phyloP scores from a whole-genome alignment of 2,329 filamentous ascomycete genomes.

The Claviceps sp. region DNA sequence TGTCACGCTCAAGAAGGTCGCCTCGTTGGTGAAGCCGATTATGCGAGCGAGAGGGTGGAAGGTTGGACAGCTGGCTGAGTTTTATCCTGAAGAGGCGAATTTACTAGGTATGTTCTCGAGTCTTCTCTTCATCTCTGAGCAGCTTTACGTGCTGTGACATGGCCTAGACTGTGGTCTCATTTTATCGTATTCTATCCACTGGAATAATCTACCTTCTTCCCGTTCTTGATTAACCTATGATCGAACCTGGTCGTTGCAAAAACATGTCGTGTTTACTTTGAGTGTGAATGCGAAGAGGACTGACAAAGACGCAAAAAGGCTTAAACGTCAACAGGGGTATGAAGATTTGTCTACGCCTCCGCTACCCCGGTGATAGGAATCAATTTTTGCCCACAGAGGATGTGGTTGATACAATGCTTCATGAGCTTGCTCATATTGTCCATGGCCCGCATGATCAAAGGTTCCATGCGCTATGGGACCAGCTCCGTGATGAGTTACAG shows the following conservation, averaged over 20 bases:
- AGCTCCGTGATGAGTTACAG: slow-evolving; percentile 75
- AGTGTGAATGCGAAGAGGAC: neutral
- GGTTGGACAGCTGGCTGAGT: slow-evolving; percentile 69
- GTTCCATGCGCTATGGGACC: slow-evolving; percentile 81
- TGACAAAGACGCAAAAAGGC: slow-evolving; percentile 25
- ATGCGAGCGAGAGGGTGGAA: slow-evolving; percentile 80
- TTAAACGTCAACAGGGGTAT: slow-evolving; percentile 66
- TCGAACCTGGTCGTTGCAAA: no score
- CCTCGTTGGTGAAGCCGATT: slow-evolving; percentile 83
- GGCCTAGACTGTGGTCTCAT: neutral
- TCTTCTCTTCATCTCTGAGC: neutral
- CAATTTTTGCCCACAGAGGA: slow-evolving; percentile 73
- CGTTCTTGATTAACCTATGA: no score
- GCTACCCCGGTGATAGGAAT: slow-evolving; percentile 58
- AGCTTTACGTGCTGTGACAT: neutral
- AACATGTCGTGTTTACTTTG: neutral
- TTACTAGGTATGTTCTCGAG: slow-evolving; percentile 45
- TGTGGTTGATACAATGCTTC: slow-evolving; percentile 81
- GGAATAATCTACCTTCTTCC: neutral
- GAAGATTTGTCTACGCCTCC: slow-evolving; percentile 70
- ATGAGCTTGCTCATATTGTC: slow-evolving; percentile 83
- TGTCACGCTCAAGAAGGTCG: slow-evolving; percentile 60
- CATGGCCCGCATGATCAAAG: slow-evolving; percentile 70
- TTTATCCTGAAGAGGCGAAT: slow-evolving; percentile 62
- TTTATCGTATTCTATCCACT: neutral